A percentile compares a stretch with the other conserved stretches of the same genome.
Evolutionary conservation across 768 basidiomycete species (phyloP).

Genomic region (Tulasnella calospora): DNA sequence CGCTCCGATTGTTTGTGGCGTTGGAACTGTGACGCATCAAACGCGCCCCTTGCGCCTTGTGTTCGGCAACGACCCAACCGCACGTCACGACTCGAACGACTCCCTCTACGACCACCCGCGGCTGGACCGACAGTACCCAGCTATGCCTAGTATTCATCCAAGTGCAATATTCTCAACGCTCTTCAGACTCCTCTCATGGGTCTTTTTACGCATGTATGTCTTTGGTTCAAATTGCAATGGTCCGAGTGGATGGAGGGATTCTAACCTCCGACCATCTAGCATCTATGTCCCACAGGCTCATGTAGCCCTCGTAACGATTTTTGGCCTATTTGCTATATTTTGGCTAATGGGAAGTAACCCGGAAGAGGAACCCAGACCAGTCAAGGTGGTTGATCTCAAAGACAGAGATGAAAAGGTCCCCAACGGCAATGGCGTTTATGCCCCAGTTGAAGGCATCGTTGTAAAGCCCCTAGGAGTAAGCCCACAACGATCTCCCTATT

Average conservation of each 20-base stretch:
- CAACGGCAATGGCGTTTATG: slow-evolving; percentile 6
- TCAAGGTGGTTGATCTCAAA: slow-evolving; percentile 16
- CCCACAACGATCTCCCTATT: neutral
- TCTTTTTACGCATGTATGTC: slow-evolving; percentile 14
- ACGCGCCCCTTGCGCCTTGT: neutral
- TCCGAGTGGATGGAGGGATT: neutral
- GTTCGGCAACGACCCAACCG: neutral
- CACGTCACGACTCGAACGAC: neutral
- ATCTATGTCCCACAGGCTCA: neutral
- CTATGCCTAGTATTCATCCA: neutral
- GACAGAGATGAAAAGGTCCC: neutral
- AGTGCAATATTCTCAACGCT: neutral
- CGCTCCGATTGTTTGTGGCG: neutral
- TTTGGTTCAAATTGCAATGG: neutral
- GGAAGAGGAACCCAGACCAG: neutral
- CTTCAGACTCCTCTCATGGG: slow-evolving; percentile 15
- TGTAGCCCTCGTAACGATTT: neutral
- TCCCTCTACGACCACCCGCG: neutral
- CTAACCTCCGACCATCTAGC: neutral
- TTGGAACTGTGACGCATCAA: neutral
- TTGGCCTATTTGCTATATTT: neutral
- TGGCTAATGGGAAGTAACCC: neutral
- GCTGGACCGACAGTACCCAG: neutral
- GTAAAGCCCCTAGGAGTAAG: slow-evolving; percentile 15
- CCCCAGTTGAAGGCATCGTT: neutral